Conservation (phyloP, 208 protist genomes). For the Angomonas deanei region DNA sequence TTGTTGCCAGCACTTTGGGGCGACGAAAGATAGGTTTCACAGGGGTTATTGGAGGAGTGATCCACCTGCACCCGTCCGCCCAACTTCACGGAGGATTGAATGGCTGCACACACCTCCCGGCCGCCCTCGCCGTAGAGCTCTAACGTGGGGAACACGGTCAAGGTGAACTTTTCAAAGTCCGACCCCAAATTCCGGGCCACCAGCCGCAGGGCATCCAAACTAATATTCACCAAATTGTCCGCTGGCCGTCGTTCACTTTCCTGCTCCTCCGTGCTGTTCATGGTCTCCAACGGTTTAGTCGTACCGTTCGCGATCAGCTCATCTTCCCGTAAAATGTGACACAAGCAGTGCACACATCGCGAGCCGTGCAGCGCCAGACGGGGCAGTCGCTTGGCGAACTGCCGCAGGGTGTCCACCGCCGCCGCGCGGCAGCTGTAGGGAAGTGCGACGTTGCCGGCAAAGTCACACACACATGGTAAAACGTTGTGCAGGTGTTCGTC, state of each 20-base stretch:
- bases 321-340: constrained; percentile 65
- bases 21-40: neutral
- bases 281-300: neutral
- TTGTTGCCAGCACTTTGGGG: neutral
- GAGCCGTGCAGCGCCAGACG: constrained; percentile 66
- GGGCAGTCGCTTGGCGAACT: constrained; percentile 65
- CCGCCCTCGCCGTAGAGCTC: constrained; percentile 54
- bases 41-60: neutral
- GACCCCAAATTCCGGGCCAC: constrained; percentile 74
- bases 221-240: constrained; percentile 35
- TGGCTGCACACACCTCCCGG: constrained; percentile 27
- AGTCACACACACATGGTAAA: constrained; percentile 75
- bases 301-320: constrained; percentile 17
- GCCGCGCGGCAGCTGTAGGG: constrained; percentile 44
- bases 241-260: neutral
- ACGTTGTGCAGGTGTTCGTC: constrained; percentile 77
- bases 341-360: constrained; percentile 77
- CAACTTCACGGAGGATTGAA: constrained; percentile 27
- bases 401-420: constrained; percentile 55
- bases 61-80: constrained; percentile 38
- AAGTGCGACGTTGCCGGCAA: constrained; percentile 51
- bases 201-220: constrained; percentile 52
- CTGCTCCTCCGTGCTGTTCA: neutral
- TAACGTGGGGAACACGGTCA: constrained; percentile 66
- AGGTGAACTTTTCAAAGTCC: constrained; percentile 77